Evolutionary conservation across 441 rosid species (phyloP), one percentile per base, ranked within the genome.

Genomic region (Kokia cookei): DNA sequence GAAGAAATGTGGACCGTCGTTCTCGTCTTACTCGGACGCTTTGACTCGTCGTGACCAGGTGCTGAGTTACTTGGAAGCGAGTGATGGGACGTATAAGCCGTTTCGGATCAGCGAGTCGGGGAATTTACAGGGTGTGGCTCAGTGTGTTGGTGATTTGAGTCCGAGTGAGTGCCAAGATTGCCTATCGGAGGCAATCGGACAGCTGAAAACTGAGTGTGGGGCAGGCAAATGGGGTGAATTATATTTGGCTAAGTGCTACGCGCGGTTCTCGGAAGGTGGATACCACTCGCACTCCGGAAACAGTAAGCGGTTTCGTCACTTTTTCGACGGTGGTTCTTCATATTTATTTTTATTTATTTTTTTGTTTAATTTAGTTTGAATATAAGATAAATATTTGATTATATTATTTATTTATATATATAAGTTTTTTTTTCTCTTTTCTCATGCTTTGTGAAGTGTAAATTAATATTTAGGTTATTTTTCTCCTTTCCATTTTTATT

Each of bases 191-290:
- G 94, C 94, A 17, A 85, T 80, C 53, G 82, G 74, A 74, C 90
- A 71, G 79, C 81, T 88, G 37, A 83, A 82, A 80, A 78, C 83
- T 15, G 82, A 82, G 1, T 90, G 94, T 63, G 88, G 77, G 3
- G 70, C 80, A 48, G 67, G 86, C 37, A 51, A 67, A 48, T 86
- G 91, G 63, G 90, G 85, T 1, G 89, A 85, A 37, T 71, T 86
- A 72, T 90, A 81, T 83, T 76, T 90, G 80, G 84, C 82, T 24
- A 90, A 88, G 80, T 90, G 94, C 78, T 90, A 88, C 81, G 91
- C 79, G 70, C 87, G 87, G 3, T 89, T 82, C 73, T 83, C 83
- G 55, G 74, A 17, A 14, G 83, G 89, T 54, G 90, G 85, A n/a
- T 69, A 73, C 73, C 86, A 80, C 79, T 86, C 92, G 26, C 65